These are phyloP conservation scores for Gardenia jasminoides DNA, from an alignment of 257 asterid genomes.

Conservation along the genomic window DNA sequence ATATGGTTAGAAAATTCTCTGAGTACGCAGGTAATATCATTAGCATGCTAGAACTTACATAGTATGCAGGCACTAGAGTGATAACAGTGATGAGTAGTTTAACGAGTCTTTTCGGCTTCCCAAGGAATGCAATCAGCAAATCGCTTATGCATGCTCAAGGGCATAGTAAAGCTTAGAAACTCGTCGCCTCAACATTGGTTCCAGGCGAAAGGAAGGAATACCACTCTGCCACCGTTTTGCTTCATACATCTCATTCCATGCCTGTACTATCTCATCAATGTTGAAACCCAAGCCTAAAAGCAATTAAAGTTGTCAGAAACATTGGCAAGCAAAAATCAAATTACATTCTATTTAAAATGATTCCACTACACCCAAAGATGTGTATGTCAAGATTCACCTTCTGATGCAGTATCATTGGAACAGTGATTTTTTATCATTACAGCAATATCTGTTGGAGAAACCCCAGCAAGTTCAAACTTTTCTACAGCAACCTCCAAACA, in stretches of 20 bases:
- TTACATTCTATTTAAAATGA: background rate
- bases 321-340: constrained; percentile 9
- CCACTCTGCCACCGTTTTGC: constrained; percentile 70
- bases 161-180: constrained; percentile 62
- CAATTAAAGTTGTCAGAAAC: constrained; percentile 19
- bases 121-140: constrained; percentile 19
- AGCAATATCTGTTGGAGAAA: constrained; percentile 75
- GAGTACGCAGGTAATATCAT: background rate
- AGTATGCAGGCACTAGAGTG: constrained; percentile 25
- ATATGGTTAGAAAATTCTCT: background rate
- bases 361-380: background rate
- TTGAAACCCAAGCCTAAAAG: constrained; percentile 77
- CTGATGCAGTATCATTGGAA: constrained; percentile 49
- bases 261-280: constrained; percentile 82
- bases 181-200: constrained; percentile 73
- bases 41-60: constrained; percentile 34
- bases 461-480: constrained; percentile 86
- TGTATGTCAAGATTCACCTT: constrained; percentile 44
- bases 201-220: constrained; percentile 57
- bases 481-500: constrained; percentile 75
- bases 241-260: constrained; percentile 89
- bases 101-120: constrained; percentile 19
- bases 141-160: constrained; percentile 55
- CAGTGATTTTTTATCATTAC: constrained; percentile 86
- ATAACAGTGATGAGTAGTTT: constrained; percentile 19